Evolutionary conservation across 768 basidiomycete species (phyloP).

Genomic region (Cubamyces sp.): DNA sequence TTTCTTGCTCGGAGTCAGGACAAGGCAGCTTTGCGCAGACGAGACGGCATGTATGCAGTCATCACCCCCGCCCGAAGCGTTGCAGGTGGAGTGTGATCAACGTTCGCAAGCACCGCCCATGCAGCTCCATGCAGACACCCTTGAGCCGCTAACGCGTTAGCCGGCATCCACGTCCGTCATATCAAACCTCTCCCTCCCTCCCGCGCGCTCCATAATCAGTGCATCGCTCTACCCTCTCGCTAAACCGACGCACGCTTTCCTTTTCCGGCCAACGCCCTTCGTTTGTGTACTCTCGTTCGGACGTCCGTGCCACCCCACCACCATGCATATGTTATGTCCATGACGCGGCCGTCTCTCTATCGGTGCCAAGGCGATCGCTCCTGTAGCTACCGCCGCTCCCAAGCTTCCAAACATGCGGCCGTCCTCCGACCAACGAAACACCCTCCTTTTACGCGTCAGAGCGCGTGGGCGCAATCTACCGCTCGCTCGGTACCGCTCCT

Average conservation of each 20-base stretch:
- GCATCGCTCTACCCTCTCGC: background rate
- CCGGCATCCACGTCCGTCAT: conserved; percentile 9
- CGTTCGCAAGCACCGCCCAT: conserved; percentile 5
- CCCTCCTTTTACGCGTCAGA: conserved; percentile 12
- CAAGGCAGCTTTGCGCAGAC: background rate
- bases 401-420: too few species aligned
- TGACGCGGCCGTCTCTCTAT: background rate
- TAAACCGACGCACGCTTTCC: background rate
- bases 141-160: background rate
- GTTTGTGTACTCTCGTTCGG: background rate
- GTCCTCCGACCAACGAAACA: background rate
- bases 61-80: conserved; percentile 11
- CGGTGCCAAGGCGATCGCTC: conserved; percentile 7
- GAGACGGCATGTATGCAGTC: conserved; percentile 1
- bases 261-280: conserved; percentile 2
- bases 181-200: background rate
- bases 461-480: background rate
- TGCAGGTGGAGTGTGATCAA: conserved; percentile 11
- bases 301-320: background rate
- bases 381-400: too few species aligned
- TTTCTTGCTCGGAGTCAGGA: background rate
- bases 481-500: conserved; percentile 8
- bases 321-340: background rate
- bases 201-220: conserved; percentile 10
- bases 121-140: too few species aligned